A percentile compares a stretch with the other conserved stretches of the same genome.
These are phyloP conservation scores for Plasmodium gonderi DNA, from an alignment of 169 alveolate genomes.

Conservation along the genomic window DNA sequence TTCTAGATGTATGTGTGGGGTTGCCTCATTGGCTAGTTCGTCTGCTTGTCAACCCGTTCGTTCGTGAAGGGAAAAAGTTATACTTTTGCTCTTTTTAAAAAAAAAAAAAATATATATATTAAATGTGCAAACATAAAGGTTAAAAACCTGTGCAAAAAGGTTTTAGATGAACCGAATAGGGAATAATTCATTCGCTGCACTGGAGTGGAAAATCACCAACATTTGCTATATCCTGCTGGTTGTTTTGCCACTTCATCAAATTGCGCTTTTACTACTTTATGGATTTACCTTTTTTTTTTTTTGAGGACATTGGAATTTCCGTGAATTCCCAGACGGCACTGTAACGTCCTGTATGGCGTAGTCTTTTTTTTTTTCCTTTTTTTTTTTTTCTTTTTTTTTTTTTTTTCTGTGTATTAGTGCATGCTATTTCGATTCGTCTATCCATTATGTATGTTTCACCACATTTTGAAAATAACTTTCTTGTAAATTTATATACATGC, in stretches of 20 bases:
- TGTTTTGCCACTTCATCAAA: not conserved
- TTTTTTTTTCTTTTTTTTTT: conserved; percentile 21
- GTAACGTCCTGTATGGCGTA: not conserved
- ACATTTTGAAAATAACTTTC: not conserved
- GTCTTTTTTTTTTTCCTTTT: not conserved
- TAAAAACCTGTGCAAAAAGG: no score
- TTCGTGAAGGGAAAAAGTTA: no score
- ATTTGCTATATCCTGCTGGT: not conserved
- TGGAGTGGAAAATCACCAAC: no score
- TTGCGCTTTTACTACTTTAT: not conserved
- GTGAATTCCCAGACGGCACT: not conserved
- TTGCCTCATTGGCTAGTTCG: no score
- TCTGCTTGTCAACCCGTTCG: no score
- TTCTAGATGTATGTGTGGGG: not conserved
- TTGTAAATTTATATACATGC: not conserved
- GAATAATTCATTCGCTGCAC: no score
- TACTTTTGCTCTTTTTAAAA: no score
- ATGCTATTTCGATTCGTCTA: not conserved
- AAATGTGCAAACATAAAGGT: no score
- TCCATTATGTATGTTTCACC: not conserved
- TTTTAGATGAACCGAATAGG: no score
- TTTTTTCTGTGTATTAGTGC: not conserved
- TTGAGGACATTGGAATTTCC: not conserved
- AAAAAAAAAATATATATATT: no score
- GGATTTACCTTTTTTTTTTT: conserved; percentile 9